Evolutionary conservation across 495 filamentous ascomycete genomes (phyloP).

Genomic region (Astrothelium subdiscretum): DNA sequence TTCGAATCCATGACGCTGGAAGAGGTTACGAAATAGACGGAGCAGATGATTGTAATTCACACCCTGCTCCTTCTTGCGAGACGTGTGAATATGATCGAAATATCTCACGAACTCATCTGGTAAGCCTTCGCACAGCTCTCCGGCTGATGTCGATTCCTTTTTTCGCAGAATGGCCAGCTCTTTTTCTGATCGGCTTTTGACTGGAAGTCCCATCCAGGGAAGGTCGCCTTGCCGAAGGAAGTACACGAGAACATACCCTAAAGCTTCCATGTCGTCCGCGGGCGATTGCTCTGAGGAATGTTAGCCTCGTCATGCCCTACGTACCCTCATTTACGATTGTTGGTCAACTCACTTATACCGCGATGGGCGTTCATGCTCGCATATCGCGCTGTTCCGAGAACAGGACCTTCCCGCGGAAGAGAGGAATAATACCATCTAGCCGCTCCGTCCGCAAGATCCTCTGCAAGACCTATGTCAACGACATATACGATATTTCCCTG

Average conservation of each 20-base stretch:
- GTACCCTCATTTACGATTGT: not conserved
- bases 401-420: not conserved
- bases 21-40: constrained; percentile 11
- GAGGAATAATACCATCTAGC: not conserved
- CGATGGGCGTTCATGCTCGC: constrained; percentile 26
- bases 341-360: constrained; percentile 18
- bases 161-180: constrained; percentile 10
- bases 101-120: constrained; percentile 12
- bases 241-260: constrained; percentile 33
- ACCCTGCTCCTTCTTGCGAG: not conserved
- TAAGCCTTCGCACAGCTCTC: constrained; percentile 8
- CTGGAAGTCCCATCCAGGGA: constrained; percentile 26
- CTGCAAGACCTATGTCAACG: constrained; percentile 9
- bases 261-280: constrained; percentile 30
- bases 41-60: constrained; percentile 10
- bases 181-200: not conserved
- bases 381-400: constrained; percentile 17
- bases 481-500: constrained; percentile 24
- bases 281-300: constrained; percentile 24
- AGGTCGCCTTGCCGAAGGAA: constrained; percentile 25
- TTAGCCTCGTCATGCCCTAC: constrained; percentile 11
- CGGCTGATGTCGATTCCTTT: constrained; percentile 1
- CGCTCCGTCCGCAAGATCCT: not conserved
- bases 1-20: constrained; percentile 7
- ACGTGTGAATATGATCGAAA: constrained; percentile 12